These are phyloP conservation scores for Eucalyptus pumila DNA, from an alignment of 345 rosid genomes.

Conservation along the genomic window DNA sequence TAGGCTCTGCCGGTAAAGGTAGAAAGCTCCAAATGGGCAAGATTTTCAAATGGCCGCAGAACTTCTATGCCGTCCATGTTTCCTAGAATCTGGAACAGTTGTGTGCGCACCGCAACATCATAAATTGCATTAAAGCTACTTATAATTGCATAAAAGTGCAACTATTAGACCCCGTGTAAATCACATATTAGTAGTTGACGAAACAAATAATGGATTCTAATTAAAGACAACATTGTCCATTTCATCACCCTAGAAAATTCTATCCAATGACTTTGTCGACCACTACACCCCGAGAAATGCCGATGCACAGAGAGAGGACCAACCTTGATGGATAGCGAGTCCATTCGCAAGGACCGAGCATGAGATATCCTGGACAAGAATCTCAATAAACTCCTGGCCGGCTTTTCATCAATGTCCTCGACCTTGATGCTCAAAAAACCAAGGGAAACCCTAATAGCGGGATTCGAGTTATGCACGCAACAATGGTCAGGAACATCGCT, in stretches of 20 bases:
- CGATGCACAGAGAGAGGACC: neutral
- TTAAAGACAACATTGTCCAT: neutral
- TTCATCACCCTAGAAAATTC: neutral
- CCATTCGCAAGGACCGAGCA: constrained; percentile 33
- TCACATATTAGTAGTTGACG: neutral
- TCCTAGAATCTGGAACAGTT: constrained; percentile 43
- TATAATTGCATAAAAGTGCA: neutral
- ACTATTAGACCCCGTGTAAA: neutral
- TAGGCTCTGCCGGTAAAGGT: constrained; percentile 38
- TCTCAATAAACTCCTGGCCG: constrained; percentile 16
- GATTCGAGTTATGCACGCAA: constrained; percentile 26
- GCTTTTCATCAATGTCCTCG: constrained; percentile 13
- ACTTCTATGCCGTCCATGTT: constrained; percentile 14
- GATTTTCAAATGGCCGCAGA: constrained; percentile 34
- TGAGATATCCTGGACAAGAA: constrained; percentile 40
- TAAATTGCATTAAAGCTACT: neutral
- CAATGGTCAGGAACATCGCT: constrained; percentile 24
- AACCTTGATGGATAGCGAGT: constrained; percentile 64
- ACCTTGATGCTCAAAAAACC: constrained; percentile 21
- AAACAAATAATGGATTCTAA: neutral
- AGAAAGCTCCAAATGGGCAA: constrained; percentile 41
- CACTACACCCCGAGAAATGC: neutral
- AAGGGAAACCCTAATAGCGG: constrained; percentile 33
- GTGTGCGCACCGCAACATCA: neutral
- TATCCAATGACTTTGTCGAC: neutral